These are phyloP conservation scores for Trypanosoma vivax DNA, from an alignment of 208 protist species.

Conservation along the genomic window DNA sequence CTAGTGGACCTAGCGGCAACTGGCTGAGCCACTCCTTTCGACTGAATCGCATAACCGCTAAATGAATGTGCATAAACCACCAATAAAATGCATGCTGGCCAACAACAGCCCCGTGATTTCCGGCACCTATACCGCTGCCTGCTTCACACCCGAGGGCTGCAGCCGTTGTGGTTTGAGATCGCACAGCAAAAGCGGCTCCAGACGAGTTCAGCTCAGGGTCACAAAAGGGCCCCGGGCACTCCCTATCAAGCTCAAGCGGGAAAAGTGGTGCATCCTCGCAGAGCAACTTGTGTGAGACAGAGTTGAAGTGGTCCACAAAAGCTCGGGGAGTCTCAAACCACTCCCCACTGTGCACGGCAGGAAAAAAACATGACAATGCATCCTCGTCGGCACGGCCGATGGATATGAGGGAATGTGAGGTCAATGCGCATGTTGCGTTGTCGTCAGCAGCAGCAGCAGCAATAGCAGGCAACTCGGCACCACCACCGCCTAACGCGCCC, in stretches of 20 bases:
- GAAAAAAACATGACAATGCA: slow-evolving; percentile 57
- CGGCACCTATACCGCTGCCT: neutral
- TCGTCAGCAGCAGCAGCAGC: no score
- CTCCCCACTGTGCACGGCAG: slow-evolving; percentile 44
- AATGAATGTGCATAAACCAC: slow-evolving; percentile 24
- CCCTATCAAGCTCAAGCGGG: slow-evolving; percentile 12
- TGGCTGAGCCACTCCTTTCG: slow-evolving; percentile 9
- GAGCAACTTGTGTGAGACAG: slow-evolving; percentile 42
- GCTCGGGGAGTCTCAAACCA: slow-evolving; percentile 36
- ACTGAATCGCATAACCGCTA: slow-evolving; percentile 2
- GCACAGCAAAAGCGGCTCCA: neutral
- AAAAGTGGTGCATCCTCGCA: slow-evolving; percentile 52
- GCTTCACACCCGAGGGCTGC: neutral
- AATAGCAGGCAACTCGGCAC: no score
- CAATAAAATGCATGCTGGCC: slow-evolving; percentile 4
- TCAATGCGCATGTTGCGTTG: no score
- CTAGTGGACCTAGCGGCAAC: no score
- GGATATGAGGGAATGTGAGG: neutral
- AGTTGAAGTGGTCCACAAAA: slow-evolving; percentile 49
- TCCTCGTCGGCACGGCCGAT: slow-evolving; percentile 28
- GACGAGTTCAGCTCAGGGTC: neutral
- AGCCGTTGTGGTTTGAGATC: neutral
- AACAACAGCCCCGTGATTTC: no score
- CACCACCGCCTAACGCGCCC: no score
- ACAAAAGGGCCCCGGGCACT: neutral